Percentiles rank a stretch among this genome's conserved stretches.
phyloP scores from a whole-genome alignment of 1,284 basidiomycete genomes.

The Melampsora larici-populina region DNA sequence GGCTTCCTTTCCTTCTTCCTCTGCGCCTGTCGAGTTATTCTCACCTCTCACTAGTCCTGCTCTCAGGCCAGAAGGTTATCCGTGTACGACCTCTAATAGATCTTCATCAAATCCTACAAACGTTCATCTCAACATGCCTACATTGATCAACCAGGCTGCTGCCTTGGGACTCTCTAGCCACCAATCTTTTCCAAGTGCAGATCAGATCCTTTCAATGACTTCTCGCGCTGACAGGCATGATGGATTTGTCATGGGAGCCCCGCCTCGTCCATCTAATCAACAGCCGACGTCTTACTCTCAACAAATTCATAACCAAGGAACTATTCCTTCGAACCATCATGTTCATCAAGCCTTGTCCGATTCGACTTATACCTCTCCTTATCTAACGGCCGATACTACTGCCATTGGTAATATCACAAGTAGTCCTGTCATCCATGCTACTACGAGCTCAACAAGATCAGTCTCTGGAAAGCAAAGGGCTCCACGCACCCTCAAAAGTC shows the following conservation, averaged over 20 bases:
- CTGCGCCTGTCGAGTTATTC: conserved; percentile 57
- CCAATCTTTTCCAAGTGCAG: not conserved
- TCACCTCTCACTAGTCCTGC: conserved; percentile 63
- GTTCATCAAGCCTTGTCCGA: not conserved
- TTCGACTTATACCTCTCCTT: not conserved
- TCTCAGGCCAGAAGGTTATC: conserved; percentile 56
- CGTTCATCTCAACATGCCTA: conserved; percentile 45
- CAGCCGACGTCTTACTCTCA: conserved; percentile 1
- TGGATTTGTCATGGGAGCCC: not conserved
- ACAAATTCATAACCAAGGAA: not conserved
- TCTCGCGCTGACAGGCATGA: too few species aligned
- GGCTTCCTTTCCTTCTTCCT: conserved; percentile 48
- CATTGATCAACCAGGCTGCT: conserved; percentile 44
- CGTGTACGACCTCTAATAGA: conserved; percentile 48
- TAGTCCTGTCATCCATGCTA: not conserved
- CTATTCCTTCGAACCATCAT: not conserved
- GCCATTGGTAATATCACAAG: not conserved
- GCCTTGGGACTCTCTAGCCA: conserved; percentile 48
- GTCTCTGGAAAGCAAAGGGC: conserved; percentile 18
- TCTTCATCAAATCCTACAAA: conserved; percentile 47
- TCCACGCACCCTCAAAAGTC: conserved; percentile 14
- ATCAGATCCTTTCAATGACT: conserved; percentile 8
- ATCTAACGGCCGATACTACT: conserved; percentile 2
- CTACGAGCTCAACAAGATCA: not conserved
- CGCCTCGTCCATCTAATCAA: not conserved